Evolutionary conservation across 2,329 filamentous ascomycete genomes (phyloP).

Genomic region (Nothophaeocryptopus gaeumannii): DNA sequence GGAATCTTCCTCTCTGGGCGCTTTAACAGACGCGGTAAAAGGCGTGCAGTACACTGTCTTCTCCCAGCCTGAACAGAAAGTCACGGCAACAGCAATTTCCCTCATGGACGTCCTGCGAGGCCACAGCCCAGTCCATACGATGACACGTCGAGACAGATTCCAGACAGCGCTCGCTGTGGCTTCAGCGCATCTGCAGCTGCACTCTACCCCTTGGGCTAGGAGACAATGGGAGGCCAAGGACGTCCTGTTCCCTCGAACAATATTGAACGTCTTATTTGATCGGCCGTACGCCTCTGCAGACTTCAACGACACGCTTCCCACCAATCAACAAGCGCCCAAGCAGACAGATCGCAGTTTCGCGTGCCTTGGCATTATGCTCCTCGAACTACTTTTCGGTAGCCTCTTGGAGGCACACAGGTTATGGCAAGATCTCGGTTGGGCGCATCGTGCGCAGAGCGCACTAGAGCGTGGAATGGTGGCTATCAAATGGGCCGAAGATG

Average conservation of each 20-base stretch:
- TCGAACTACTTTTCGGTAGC: slow-evolving; percentile 12
- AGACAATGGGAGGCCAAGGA: slow-evolving; percentile 18
- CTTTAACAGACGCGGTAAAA: slow-evolving; percentile 1
- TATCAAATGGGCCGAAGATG: slow-evolving; percentile 6
- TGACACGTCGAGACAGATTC: not conserved
- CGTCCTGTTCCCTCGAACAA: slow-evolving; percentile 12
- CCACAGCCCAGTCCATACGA: too few species aligned
- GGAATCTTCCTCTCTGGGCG: slow-evolving; percentile 3
- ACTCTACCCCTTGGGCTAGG: slow-evolving; percentile 17
- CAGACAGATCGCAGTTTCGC: slow-evolving; percentile 14
- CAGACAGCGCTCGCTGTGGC: slow-evolving; percentile 15
- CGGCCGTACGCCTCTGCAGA: slow-evolving; percentile 15
- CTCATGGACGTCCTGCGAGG: not conserved
- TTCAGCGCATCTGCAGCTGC: slow-evolving; percentile 19
- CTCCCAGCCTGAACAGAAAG: slow-evolving; percentile 10
- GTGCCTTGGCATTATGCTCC: slow-evolving; percentile 18
- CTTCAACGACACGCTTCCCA: slow-evolving; percentile 4
- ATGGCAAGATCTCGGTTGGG: slow-evolving; percentile 6
- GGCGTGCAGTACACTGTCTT: slow-evolving; percentile 10
- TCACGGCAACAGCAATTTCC: slow-evolving; percentile 5
- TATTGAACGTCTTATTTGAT: slow-evolving; percentile 4
- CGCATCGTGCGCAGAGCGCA: not conserved
- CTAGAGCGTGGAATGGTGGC: slow-evolving; percentile 11
- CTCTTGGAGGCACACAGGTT: slow-evolving; percentile 10
- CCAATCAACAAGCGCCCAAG: not conserved